Conservation (phyloP, 805 yeast species). For the Alloascoidea hylecoeti region DNA sequence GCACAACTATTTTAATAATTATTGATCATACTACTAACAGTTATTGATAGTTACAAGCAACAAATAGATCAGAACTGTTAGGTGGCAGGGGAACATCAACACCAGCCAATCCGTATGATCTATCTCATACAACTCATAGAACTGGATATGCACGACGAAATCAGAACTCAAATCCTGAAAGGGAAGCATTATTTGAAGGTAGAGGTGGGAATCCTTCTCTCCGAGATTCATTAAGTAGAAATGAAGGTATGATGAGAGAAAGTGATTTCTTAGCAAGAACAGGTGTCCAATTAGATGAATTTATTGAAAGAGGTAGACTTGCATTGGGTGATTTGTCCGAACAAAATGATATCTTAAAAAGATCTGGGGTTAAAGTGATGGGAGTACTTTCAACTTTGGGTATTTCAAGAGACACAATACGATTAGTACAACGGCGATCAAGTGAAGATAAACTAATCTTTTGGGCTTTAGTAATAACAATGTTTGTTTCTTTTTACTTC, state of each 20-base stretch:
- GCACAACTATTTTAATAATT: constrained; percentile 1
- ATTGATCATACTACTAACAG: not conserved
- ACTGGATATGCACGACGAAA: constrained; percentile 2
- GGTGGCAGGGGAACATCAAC: constrained; percentile 12
- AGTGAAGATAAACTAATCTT: constrained; percentile 79
- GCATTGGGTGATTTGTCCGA: constrained; percentile 79
- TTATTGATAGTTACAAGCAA: constrained; percentile 17
- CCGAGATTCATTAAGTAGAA: constrained; percentile 16
- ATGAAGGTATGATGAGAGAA: constrained; percentile 61
- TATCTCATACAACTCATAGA: constrained; percentile 3
- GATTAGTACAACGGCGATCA: constrained; percentile 67
- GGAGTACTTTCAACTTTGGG: constrained; percentile 71
- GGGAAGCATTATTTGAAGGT: constrained; percentile 10
- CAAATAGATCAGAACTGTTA: constrained; percentile 28
- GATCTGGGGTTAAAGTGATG: constrained; percentile 49
- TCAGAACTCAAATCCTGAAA: constrained; percentile 2
- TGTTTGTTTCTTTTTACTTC: constrained; percentile 53
- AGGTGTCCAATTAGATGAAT: constrained; percentile 74
- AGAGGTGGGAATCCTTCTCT: not conserved
- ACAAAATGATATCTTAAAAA: constrained; percentile 60
- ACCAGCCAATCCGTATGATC: constrained; percentile 2
- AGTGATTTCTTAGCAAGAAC: constrained; percentile 43
- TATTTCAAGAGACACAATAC: constrained; percentile 72
- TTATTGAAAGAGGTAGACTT: constrained; percentile 76
- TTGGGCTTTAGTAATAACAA: constrained; percentile 53